phyloP scores from a whole-genome alignment of 805 yeast genomes.

The Cyberlindnera xishuangbannaensis region DNA sequence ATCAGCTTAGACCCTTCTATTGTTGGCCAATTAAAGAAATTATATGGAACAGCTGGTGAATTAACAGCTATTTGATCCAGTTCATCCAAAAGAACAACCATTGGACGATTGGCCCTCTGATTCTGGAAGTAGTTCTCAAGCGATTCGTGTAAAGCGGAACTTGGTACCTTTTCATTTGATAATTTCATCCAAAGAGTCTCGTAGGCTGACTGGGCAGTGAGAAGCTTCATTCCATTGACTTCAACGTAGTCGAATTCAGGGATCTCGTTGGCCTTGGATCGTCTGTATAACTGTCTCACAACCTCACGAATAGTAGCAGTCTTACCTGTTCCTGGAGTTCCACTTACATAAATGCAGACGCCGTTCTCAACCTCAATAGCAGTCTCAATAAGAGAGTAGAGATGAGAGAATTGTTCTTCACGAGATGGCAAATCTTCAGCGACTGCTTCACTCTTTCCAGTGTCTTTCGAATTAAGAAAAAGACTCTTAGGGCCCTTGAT shows the following conservation, averaged over 20 bases:
- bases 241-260: slow-evolving; percentile 68
- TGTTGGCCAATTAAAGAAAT: slow-evolving; percentile 97
- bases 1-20: slow-evolving; percentile 71
- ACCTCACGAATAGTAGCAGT: slow-evolving; percentile 92
- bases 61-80: slow-evolving; percentile 85
- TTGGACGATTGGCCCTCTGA: slow-evolving; percentile 23
- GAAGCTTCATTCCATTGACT: slow-evolving; percentile 83
- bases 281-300: slow-evolving; percentile 53
- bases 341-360: slow-evolving; percentile 83
- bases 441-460: slow-evolving; percentile 26
- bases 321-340: slow-evolving; percentile 98
- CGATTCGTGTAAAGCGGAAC: slow-evolving; percentile 40
- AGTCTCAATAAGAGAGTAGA: slow-evolving; percentile 63
- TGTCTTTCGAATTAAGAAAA: slow-evolving; percentile 16
- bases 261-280: slow-evolving; percentile 33
- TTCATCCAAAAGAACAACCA: slow-evolving; percentile 84
- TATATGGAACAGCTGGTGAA: slow-evolving; percentile 84
- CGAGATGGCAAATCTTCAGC: slow-evolving; percentile 65
- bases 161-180: slow-evolving; percentile 46
- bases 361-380: slow-evolving; percentile 71
- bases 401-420: slow-evolving; percentile 70
- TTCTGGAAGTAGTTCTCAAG: slow-evolving; percentile 66
- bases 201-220: slow-evolving; percentile 76
- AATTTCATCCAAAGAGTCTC: slow-evolving; percentile 77
- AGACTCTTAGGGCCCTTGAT: slow-evolving; percentile 21